Base-by-base conservation (phyloP, 371 early-diverging fungal genomes). In the Entomophthora muscae region DNA sequence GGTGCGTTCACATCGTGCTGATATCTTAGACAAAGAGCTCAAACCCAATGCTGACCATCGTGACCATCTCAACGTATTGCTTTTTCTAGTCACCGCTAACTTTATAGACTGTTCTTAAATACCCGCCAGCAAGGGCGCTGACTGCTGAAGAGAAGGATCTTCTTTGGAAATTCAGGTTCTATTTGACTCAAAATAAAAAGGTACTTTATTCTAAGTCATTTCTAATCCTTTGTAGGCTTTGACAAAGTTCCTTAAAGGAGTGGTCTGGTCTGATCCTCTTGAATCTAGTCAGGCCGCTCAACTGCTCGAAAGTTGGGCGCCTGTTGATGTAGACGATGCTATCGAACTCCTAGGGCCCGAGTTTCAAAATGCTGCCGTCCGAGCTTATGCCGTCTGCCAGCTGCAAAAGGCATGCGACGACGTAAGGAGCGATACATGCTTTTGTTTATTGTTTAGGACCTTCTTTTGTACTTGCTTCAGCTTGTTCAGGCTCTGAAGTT, bases 401-500 rank as follows among this genome's bases (percentile, higher is more conserved):
- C 75, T 98, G 42, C 72, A 82, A 64, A 86, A 86, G 64, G 94
- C 95, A 1, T 89, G 91, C 55, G 97, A 96, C 67, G 92, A 92
- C 71, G 90, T 89, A 75, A 63, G 70, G 52, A 3, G 12, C 27
- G 54, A 30, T 28, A 26, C 52, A 24, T n/a, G 26, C 55, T 12
- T 33, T 28, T 28, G 29, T 52, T 12, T 3, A 17, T 13, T 57
- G 32, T 27, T 51, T 69, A 89, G 89, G 95, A 95, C 63, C 70
- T 98, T 10, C 76, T 88, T 28, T 71, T 95, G 21, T 95, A 91
- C 73, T 73, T 96, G 29, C 71, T 95, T 28, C 98, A 98, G 68
- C 80, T 98, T 0, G 98, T 98, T 0, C 98, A 98, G 71, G 98
- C 96, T n/a, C 74, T 98, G 1, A 91, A 90, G 66, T 95, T 94